Base-by-base conservation (phyloP, 2,329 filamentous ascomycete species). In the Polychaeton citri region DNA sequence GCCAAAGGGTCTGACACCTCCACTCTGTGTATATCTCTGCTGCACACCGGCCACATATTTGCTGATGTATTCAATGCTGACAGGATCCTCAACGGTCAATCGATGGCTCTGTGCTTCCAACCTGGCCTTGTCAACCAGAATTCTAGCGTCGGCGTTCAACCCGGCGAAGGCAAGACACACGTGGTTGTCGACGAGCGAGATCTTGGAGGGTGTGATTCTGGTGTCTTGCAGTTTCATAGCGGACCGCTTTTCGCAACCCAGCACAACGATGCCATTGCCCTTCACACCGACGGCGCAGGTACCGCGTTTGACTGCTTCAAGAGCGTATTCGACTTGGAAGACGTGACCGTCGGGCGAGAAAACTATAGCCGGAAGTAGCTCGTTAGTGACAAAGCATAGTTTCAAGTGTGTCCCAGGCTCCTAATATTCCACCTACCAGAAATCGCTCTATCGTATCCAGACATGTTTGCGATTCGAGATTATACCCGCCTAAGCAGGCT, bases 141-240 rank as follows among this genome's bases (percentile, higher is more conserved):
- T 98, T 58, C 90, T 79, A 53, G 92, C 90, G 65, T 98, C 90
- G 60, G 90, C 90, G 63, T 98, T 98, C 50, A 98, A 72, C 40
- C 90, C 90, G 44, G 90, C 90, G 53, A 98, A 98, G 46, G 90
- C 90, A 47, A 98, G 82, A 59, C 87, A 92, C 54, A 94, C 87
- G 65, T 98, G 90, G 55, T 79, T 83, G 63, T 98, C 90, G 57
- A 98, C 76, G 47, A 95, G 76, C 52, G 87, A 86, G 62, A 98
- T 95, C 73, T 98, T 98, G 51, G 90, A 96, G 9, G 90, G 90
- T 19, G 90, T 98, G 64, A 98, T 98, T 60, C 90, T 81, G 39
- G 92, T 98, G 64, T 98, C 90, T 72, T 98, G 90, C 42, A 98
- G 78, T 69, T 98, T 98, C 82, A 98, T 95, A 21, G 90, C 90